Evolutionary conservation across 2,329 filamentous ascomycete species (phyloP).

Genomic region (Daldinia sp.): DNA sequence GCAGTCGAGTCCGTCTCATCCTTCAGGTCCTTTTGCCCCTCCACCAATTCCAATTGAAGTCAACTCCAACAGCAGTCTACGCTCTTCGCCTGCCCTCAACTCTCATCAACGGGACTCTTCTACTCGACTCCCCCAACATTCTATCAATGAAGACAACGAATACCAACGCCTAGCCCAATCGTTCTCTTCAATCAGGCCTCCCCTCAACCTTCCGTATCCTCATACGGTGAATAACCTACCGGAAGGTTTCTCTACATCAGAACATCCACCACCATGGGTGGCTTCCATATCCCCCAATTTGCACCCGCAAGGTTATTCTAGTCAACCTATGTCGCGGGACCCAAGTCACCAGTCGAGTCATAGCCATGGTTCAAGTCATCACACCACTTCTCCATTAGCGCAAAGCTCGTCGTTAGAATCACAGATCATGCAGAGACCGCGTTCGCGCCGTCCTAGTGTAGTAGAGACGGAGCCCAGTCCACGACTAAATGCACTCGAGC

Average conservation of each 20-base stretch:
- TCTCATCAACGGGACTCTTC: slow-evolving; percentile 15
- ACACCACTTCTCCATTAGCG: slow-evolving; percentile 4
- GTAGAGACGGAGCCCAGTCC: slow-evolving; percentile 57
- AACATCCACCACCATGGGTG: slow-evolving; percentile 40
- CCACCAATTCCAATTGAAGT: slow-evolving; percentile 45
- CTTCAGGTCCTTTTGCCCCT: slow-evolving; percentile 41
- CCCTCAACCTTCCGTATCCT: slow-evolving; percentile 37
- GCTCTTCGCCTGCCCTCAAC: slow-evolving; percentile 22
- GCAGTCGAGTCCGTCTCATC: slow-evolving; percentile 43
- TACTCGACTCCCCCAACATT: slow-evolving; percentile 17
- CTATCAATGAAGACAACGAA: slow-evolving; percentile 33
- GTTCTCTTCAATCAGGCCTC: slow-evolving; percentile 33
- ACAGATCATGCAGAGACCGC: slow-evolving; percentile 41
- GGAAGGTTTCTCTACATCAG: slow-evolving; percentile 27
- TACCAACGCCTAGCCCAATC: slow-evolving; percentile 34
- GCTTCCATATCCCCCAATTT: slow-evolving; percentile 34
- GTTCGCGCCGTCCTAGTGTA: slow-evolving; percentile 49
- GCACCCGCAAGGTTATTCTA: slow-evolving; percentile 53
- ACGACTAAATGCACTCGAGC: slow-evolving; percentile 39
- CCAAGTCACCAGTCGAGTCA: slow-evolving; percentile 52
- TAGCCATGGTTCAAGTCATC: slow-evolving; percentile 40
- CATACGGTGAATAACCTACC: slow-evolving; percentile 37
- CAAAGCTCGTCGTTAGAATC: slow-evolving; percentile 39
- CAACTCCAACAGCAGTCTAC: slow-evolving; percentile 43
- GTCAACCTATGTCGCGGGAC: slow-evolving; percentile 60